phyloP scores from a whole-genome alignment of 2,329 filamentous ascomycete species.

The Rutstroemia sp. region DNA sequence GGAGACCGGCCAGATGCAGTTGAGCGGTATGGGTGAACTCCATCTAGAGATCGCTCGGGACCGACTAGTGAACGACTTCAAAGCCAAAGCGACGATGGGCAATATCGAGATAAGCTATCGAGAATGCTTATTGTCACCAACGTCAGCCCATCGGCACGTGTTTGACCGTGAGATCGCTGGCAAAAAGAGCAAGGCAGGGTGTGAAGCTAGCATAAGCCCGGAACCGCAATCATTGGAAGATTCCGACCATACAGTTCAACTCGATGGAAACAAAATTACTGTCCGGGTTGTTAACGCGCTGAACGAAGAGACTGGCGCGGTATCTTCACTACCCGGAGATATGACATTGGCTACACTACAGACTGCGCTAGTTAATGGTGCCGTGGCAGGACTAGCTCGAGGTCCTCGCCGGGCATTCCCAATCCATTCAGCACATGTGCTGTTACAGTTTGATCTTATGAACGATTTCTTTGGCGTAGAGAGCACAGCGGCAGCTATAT shows the following conservation, averaged over 20 bases:
- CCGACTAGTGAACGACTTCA: slow-evolving; percentile 80
- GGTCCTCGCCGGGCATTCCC: slow-evolving; percentile 77
- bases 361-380: slow-evolving; percentile 64
- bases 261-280: slow-evolving; percentile 65
- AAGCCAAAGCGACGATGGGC: slow-evolving; percentile 77
- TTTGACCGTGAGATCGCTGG: slow-evolving; percentile 78
- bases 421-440: slow-evolving; percentile 67
- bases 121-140: slow-evolving; percentile 61
- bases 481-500: slow-evolving; percentile 59
- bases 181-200: slow-evolving; percentile 70
- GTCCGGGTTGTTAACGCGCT: slow-evolving; percentile 36
- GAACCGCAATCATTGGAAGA: slow-evolving; percentile 36
- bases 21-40: slow-evolving; percentile 94
- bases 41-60: slow-evolving; percentile 91
- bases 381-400: slow-evolving; percentile 73
- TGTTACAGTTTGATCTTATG: slow-evolving; percentile 57
- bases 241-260: slow-evolving; percentile 39
- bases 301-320: slow-evolving; percentile 30
- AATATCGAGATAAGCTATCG: slow-evolving; percentile 94
- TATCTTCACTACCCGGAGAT: slow-evolving; percentile 42
- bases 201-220: slow-evolving; percentile 61
- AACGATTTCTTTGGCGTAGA: slow-evolving; percentile 59
- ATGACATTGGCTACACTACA: slow-evolving; percentile 42
- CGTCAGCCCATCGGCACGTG: slow-evolving; percentile 48
- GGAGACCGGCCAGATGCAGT: slow-evolving; percentile 85